Base-by-base conservation (phyloP, 2,329 filamentous ascomycete genomes). In the Nemania diffusa region DNA sequence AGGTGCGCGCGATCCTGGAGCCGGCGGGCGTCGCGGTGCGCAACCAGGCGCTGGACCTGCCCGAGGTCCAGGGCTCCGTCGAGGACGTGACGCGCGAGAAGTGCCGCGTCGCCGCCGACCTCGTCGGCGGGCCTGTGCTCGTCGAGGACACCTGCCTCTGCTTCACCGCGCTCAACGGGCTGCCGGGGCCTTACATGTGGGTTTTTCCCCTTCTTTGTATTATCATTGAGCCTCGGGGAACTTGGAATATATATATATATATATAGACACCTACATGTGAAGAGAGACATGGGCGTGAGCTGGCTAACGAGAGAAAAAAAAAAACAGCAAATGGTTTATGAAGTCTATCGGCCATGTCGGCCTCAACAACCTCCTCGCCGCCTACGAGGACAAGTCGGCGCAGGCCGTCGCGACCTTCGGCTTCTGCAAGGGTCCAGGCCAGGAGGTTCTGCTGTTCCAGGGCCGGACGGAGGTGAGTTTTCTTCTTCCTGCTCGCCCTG, bases 331-430 rank as follows among this genome's bases (percentile, higher is more conserved):
- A 85, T 97, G 93, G 89, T 99, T 99, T 81, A 87, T 99, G 80
- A 83, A 91, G 69, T 87, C 89, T 32, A 85, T 97, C 65, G 96
- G 96, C 63, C 93, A 94, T 71, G 83, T 91, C 56, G 92, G 96
- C 15, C 85, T 99, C 65, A 97, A 97, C 82, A 96, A 95, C 78
- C 87, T 99, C 70, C 89, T 99, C 46, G 90, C 90, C 59, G 93
- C 91, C 6, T 97, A 97, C 78, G 85, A 92, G 29, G 92, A 99
- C 81, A 97, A 97, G 80, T 92, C 91, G 51, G 94, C 94, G 51
- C 90, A 97, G 81, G 95, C 96, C 20, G 92, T 99, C 52, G 97
- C 95, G 82, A 99, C 96, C 0, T 99, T 99, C 81, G 96, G 90
- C 26, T 97, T 97, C 81, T 96, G 89, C 62, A 87, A 90, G 70